Evolutionary conservation across 2,329 filamentous ascomycete species (phyloP).

Genomic region (Amauroascus niger): DNA sequence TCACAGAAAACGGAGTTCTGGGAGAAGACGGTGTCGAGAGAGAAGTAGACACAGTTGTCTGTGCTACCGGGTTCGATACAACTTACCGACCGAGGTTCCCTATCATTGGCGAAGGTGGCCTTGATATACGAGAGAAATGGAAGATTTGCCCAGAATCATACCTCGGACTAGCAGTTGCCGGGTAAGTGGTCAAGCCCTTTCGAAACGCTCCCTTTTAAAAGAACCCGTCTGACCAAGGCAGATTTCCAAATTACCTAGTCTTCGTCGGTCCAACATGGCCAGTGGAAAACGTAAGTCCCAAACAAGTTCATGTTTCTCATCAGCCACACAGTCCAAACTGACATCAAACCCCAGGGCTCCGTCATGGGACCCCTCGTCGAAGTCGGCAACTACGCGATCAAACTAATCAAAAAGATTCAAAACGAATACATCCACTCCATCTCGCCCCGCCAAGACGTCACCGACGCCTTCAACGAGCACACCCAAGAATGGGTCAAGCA

Average conservation of each 20-base stretch:
- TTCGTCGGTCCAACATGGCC: slow-evolving; percentile 32
- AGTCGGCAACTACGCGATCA: slow-evolving; percentile 24
- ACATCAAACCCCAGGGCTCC: slow-evolving; percentile 22
- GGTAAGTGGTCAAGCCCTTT: slow-evolving; percentile 18
- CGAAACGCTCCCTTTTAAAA: slow-evolving; percentile 12
- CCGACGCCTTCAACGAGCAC: slow-evolving; percentile 30
- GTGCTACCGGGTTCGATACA: slow-evolving; percentile 29
- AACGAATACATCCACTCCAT: slow-evolving; percentile 26
- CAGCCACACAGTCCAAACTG: no score
- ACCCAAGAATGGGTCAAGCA: slow-evolving; percentile 27
- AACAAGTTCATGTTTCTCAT: not conserved
- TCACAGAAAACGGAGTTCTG: slow-evolving; percentile 25
- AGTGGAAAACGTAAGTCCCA: slow-evolving; percentile 36
- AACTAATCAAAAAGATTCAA: slow-evolving; percentile 27
- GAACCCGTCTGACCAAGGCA: slow-evolving; percentile 18
- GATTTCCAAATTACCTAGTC: slow-evolving; percentile 29
- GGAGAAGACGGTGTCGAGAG: slow-evolving; percentile 17
- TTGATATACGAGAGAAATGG: slow-evolving; percentile 25
- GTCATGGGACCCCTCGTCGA: slow-evolving; percentile 19
- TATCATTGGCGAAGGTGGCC: slow-evolving; percentile 21
- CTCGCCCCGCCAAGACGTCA: slow-evolving; percentile 24
- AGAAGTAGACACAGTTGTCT: slow-evolving; percentile 25
- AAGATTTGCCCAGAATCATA: slow-evolving; percentile 16
- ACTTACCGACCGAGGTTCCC: slow-evolving; percentile 23
- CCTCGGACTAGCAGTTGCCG: slow-evolving; percentile 22